Conservation (phyloP, 306 rosid genomes). For the Trifolium fragiferum region DNA sequence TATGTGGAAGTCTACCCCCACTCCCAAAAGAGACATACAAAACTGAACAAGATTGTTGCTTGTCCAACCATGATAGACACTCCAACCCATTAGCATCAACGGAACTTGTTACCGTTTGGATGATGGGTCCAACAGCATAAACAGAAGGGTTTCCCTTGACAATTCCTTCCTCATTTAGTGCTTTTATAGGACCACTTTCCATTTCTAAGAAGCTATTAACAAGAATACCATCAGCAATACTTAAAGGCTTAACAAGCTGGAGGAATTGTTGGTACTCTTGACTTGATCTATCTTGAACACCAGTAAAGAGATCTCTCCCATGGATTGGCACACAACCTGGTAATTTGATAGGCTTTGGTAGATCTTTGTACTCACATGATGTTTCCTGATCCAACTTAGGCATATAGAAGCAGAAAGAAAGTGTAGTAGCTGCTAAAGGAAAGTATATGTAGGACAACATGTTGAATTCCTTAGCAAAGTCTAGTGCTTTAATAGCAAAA, state of each 20-base stretch:
- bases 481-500: background rate
- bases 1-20: no score
- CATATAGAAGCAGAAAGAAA: background rate
- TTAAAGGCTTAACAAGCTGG: background rate
- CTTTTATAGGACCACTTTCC: background rate
- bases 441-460: background rate
- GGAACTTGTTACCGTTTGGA: no score
- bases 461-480: background rate
- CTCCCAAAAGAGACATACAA: no score
- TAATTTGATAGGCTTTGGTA: background rate
- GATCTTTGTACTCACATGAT: constrained; percentile 34
- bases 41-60: no score
- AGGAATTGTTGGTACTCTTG: background rate
- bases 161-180: no score
- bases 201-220: background rate
- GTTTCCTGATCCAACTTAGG: constrained; percentile 35
- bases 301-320: background rate
- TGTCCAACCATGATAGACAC: no score
- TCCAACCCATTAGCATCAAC: no score
- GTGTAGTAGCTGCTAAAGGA: background rate
- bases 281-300: constrained; percentile 4
- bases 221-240: background rate
- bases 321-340: constrained; percentile 39
- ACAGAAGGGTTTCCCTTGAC: no score
- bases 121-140: no score